Evolutionary conservation across 345 rosid genomes (phyloP).

Genomic region (Capsella bursapastoris): DNA sequence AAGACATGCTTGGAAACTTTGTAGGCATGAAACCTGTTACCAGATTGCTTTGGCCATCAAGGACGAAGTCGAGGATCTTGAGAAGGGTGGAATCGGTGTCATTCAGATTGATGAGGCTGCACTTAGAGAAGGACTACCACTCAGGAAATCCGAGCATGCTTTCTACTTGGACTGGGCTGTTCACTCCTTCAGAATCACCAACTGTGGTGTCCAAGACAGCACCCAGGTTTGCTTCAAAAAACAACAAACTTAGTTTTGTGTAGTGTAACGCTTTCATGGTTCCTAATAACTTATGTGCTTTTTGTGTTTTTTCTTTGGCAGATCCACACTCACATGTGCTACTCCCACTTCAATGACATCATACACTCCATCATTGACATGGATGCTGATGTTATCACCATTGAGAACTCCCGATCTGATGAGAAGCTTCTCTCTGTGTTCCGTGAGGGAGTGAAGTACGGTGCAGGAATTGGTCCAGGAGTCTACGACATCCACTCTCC

Average conservation of each 20-base stretch:
- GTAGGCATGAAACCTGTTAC: constrained; percentile 91
- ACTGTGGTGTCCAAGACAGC: constrained; percentile 82
- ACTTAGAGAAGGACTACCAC: constrained; percentile 93
- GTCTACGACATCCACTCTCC: constrained; percentile 99
- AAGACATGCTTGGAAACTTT: constrained; percentile 14
- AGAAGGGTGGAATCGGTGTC: constrained; percentile 84
- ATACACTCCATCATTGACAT: constrained; percentile 98
- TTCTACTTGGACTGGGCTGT: constrained; percentile 99
- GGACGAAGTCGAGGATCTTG: constrained; percentile 98
- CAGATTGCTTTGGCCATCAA: constrained; percentile 99
- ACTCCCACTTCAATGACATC: constrained; percentile 98
- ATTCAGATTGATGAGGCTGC: constrained; percentile 99
- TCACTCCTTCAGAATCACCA: constrained; percentile 99
- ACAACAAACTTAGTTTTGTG: background rate
- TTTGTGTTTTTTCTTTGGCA: constrained; percentile 30
- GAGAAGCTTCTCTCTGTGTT: constrained; percentile 97
- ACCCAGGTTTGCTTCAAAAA: constrained; percentile 69
- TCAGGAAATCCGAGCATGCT: constrained; percentile 96
- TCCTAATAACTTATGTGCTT: background rate
- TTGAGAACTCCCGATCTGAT: constrained; percentile 98
- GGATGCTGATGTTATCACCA: constrained; percentile 99
- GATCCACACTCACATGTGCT: constrained; percentile 99
- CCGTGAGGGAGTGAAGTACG: constrained; percentile 98
- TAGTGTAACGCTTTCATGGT: background rate
- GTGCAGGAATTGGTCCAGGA: constrained; percentile 98